These are phyloP conservation scores for Russula compacta DNA, from an alignment of 768 basidiomycete species.

Conservation along the genomic window DNA sequence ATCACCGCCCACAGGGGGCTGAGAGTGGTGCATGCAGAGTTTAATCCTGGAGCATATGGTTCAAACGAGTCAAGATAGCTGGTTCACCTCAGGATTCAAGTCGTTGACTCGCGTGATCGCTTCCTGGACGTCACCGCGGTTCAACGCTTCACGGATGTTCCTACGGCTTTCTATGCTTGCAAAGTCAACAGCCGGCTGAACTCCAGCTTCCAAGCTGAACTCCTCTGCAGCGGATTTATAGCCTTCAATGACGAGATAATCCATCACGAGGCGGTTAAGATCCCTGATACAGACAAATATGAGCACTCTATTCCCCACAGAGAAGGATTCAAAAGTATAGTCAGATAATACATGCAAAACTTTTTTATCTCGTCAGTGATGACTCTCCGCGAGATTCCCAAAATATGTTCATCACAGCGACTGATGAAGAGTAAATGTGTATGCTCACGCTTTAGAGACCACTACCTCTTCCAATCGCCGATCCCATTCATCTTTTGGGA, in stretches of 20 bases:
- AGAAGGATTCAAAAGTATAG: slow-evolving; percentile 8
- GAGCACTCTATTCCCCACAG: slow-evolving; percentile 21
- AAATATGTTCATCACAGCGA: slow-evolving; percentile 56
- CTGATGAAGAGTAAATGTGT: slow-evolving; percentile 12
- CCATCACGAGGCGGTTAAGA: slow-evolving; percentile 89
- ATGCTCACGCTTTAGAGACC: slow-evolving; percentile 82
- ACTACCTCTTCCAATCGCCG: slow-evolving; percentile 71
- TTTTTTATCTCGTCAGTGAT: slow-evolving; percentile 52
- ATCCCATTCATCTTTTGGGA: slow-evolving; percentile 84
- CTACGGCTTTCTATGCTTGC: slow-evolving; percentile 90
- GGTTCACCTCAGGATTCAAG: slow-evolving; percentile 88
- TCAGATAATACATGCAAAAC: slow-evolving; percentile 87
- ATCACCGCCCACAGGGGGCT: slow-evolving; percentile 75
- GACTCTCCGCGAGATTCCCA: slow-evolving; percentile 99
- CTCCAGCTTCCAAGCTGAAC: slow-evolving; percentile 81
- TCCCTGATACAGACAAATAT: slow-evolving; percentile 48
- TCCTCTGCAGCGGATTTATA: slow-evolving; percentile 95
- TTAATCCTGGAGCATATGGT: slow-evolving; percentile 54
- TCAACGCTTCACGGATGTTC: slow-evolving; percentile 88
- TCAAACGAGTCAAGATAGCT: background rate
- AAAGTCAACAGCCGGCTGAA: slow-evolving; percentile 73
- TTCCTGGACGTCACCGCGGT: slow-evolving; percentile 89
- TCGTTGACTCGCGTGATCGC: slow-evolving; percentile 96
- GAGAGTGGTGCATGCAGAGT: slow-evolving; percentile 98
- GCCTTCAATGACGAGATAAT: slow-evolving; percentile 96